Evolutionary conservation across 495 filamentous ascomycete genomes (phyloP).

Genomic region (Aspergillus sclerotioniger): DNA sequence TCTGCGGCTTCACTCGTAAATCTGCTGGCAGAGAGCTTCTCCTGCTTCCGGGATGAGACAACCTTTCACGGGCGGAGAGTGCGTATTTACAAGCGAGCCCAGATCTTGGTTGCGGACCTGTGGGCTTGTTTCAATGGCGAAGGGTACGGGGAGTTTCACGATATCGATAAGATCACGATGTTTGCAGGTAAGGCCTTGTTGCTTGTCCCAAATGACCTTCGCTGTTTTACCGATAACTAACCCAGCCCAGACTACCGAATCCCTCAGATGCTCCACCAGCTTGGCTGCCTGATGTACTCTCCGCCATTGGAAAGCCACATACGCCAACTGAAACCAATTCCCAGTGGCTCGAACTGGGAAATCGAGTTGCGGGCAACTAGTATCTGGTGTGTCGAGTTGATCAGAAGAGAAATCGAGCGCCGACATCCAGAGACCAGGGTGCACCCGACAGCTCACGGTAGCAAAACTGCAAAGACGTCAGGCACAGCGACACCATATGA

Average conservation of each 20-base stretch:
- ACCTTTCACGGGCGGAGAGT: conserved; percentile 69
- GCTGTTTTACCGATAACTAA: not conserved
- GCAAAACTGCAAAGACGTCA: not conserved
- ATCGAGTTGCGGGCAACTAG: conserved; percentile 84
- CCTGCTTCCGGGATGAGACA: conserved; percentile 82
- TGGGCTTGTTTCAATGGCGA: conserved; percentile 92
- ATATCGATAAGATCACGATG: conserved; percentile 96
- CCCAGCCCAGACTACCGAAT: conserved; percentile 75
- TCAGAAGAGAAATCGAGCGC: conserved; percentile 75
- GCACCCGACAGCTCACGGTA: conserved; percentile 20
- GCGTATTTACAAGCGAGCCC: conserved; percentile 86
- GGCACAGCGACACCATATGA: conserved; percentile 9
- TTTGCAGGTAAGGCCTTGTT: conserved; percentile 63
- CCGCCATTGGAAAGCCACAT: conserved; percentile 74
- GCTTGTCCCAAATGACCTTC: not conserved
- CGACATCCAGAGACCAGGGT: conserved; percentile 59
- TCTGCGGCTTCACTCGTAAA: conserved; percentile 86
- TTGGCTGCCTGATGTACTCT: conserved; percentile 81
- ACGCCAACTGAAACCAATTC: conserved; percentile 56
- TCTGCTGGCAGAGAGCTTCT: conserved; percentile 71
- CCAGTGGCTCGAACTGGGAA: conserved; percentile 76
- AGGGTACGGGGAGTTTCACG: conserved; percentile 76
- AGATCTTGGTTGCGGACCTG: conserved; percentile 91
- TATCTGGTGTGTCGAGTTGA: conserved; percentile 92
- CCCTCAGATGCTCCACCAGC: conserved; percentile 83